These are phyloP conservation scores for Mycena rebaudengoi DNA, from an alignment of 768 basidiomycete species.

Conservation along the genomic window DNA sequence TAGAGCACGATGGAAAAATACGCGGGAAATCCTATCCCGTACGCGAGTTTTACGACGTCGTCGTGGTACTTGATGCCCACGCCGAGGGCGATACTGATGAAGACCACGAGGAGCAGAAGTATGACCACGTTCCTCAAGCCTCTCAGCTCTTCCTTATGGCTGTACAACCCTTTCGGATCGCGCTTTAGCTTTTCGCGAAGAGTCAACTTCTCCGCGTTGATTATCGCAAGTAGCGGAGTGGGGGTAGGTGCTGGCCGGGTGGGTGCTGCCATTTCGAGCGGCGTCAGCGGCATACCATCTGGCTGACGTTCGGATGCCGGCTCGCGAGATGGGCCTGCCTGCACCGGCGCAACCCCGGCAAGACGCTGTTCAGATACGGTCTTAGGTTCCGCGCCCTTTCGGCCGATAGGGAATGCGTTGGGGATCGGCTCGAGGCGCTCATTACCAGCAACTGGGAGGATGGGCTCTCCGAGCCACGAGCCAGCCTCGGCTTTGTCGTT, in stretches of 20 bases:
- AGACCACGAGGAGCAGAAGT: background rate
- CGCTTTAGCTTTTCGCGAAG: conserved; percentile 5
- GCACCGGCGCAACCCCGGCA: background rate
- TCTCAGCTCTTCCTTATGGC: conserved; percentile 9
- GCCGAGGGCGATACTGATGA: background rate
- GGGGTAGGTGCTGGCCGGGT: background rate
- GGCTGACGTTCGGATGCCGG: background rate
- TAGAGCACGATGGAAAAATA: conserved; percentile 1
- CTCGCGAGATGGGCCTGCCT: background rate
- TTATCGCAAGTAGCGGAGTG: conserved; percentile 17
- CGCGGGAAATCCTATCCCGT: no score
- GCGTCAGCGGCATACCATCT: background rate
- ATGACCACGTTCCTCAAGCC: conserved; percentile 6
- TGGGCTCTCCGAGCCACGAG: conserved; percentile 31
- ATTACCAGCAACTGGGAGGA: conserved; percentile 24
- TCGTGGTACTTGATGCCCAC: background rate
- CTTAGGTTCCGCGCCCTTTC: background rate
- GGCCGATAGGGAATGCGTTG: conserved; percentile 27
- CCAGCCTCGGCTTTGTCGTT: background rate
- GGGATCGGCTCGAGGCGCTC: conserved; percentile 31
- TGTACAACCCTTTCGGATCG: conserved; percentile 19
- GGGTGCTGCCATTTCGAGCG: background rate
- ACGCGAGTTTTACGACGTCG: background rate
- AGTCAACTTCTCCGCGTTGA: conserved; percentile 3
- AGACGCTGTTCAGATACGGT: background rate